Evolutionary conservation across 352 stramenopile species (phyloP).

Genomic region (Phytopythium delawarense): DNA sequence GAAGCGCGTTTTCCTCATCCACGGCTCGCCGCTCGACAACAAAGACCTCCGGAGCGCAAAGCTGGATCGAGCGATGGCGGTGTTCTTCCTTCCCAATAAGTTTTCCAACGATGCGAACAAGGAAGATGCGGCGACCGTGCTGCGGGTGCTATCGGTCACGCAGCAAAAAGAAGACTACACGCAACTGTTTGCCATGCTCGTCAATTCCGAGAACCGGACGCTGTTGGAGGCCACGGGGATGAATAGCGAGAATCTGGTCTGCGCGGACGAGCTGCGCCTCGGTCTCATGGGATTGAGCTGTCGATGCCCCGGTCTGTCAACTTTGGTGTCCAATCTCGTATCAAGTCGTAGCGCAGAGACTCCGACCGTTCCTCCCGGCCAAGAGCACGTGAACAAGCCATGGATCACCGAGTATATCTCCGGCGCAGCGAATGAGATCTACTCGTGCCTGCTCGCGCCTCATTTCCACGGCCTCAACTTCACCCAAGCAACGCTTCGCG

Average conservation of each 20-base stretch:
- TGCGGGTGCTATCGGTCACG: constrained; percentile 73
- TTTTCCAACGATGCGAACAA: constrained; percentile 74
- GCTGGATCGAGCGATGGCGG: constrained; percentile 59
- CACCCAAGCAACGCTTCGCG: constrained; percentile 57
- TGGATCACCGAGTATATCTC: constrained; percentile 80
- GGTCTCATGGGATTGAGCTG: constrained; percentile 85
- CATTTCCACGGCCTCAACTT: constrained; percentile 75
- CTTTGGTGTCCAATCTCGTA: constrained; percentile 82
- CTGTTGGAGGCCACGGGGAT: constrained; percentile 74
- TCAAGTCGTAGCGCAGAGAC: constrained; percentile 60
- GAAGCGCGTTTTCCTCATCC: constrained; percentile 79
- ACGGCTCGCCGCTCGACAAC: constrained; percentile 55
- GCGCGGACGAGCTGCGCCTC: constrained; percentile 72
- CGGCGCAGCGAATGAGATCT: constrained; percentile 80
- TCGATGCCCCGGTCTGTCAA: constrained; percentile 74
- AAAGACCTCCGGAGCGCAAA: constrained; percentile 57
- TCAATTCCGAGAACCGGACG: constrained; percentile 79
- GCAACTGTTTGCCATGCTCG: constrained; percentile 79
- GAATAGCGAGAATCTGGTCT: constrained; percentile 69
- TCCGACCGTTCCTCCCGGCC: constrained; percentile 11
- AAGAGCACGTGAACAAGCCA: constrained; percentile 21
- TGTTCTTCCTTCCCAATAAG: constrained; percentile 86
- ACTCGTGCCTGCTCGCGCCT: constrained; percentile 49
- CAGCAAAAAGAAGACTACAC: constrained; percentile 61
- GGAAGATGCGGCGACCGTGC: constrained; percentile 77